A percentile compares a stretch with the other conserved stretches of the same genome.
Evolutionary conservation across 495 filamentous ascomycete genomes (phyloP).

Genomic region (Aspergillus biplanus): DNA sequence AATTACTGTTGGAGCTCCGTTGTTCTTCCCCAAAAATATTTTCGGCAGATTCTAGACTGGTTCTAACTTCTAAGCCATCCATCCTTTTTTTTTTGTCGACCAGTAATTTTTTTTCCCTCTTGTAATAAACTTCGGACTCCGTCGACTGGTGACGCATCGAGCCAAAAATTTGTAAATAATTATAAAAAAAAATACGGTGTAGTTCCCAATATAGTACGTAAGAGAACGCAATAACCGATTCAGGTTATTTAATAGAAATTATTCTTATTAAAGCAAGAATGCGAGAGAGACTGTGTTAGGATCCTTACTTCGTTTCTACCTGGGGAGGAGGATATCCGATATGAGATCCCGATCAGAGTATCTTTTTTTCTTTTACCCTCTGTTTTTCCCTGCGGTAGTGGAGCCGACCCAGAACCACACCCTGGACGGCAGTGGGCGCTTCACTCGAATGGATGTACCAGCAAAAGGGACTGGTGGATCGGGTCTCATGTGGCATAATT

Average conservation of each 20-base stretch:
- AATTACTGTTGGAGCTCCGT: background rate
- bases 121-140: conserved; percentile 11
- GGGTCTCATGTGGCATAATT: conserved; percentile 28
- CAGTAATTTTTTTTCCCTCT: conserved; percentile 11
- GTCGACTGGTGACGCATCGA: background rate
- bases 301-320: background rate
- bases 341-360: conserved; percentile 12
- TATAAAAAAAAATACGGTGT: too few relatives aligned
- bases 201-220: too few relatives aligned
- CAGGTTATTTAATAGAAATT: too few relatives aligned
- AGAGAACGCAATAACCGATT: too few relatives aligned
- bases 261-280: too few relatives aligned
- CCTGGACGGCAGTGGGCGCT: conserved; percentile 4
- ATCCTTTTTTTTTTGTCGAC: conserved; percentile 14
- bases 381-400: conserved; percentile 15
- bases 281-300: too few relatives aligned
- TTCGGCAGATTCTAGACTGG: conserved; percentile 7
- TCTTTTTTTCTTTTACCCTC: conserved; percentile 14
- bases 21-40: conserved; percentile 1
- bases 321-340: conserved; percentile 18
- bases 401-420: conserved; percentile 18
- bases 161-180: background rate
- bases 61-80: background rate
- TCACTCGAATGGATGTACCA: conserved; percentile 6
- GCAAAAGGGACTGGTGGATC: conserved; percentile 19